Conservation (phyloP, 768 basidiomycete species). For the Auriscalpium orientale region DNA sequence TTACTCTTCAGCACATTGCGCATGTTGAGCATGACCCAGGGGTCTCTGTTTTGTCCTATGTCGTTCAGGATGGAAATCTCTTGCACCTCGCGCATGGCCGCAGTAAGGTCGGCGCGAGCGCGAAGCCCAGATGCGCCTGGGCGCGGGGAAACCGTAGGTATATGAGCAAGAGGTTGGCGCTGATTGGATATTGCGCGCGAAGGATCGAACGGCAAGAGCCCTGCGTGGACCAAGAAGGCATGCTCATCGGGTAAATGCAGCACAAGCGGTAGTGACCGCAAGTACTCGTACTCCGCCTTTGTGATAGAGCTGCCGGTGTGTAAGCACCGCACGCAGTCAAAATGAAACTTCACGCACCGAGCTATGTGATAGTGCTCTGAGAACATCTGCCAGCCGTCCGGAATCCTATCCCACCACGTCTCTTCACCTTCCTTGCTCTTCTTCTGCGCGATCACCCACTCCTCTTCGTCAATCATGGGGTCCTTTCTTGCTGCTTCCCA, state of each 20-base stretch:
- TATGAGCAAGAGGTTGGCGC: constrained; percentile 54
- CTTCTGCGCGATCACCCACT: constrained; percentile 29
- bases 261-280: constrained; percentile 61
- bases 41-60: constrained; percentile 69
- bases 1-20: constrained; percentile 38
- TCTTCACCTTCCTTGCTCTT: constrained; percentile 18
- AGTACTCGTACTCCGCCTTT: constrained; percentile 55
- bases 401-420: constrained; percentile 26
- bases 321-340: not conserved
- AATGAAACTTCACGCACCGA: constrained; percentile 24
- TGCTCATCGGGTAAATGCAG: constrained; percentile 73
- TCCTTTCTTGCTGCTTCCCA: constrained; percentile 30
- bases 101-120: not conserved
- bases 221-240: constrained; percentile 75
- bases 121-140: not conserved
- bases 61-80: constrained; percentile 58
- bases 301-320: constrained; percentile 40
- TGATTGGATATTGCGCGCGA: constrained; percentile 37
- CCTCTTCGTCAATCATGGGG: constrained; percentile 29
- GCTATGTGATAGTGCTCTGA: constrained; percentile 76
- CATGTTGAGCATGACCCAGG: constrained; percentile 74
- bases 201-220: constrained; percentile 73
- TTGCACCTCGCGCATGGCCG: constrained; percentile 45
- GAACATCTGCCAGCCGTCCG: constrained; percentile 62
- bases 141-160: constrained; percentile 2